A percentile compares a stretch with the other conserved stretches of the same genome.
Evolutionary conservation across 371 early-diverging fungal genomes (phyloP).

Genomic region (Syncephalis plumigaleata): DNA sequence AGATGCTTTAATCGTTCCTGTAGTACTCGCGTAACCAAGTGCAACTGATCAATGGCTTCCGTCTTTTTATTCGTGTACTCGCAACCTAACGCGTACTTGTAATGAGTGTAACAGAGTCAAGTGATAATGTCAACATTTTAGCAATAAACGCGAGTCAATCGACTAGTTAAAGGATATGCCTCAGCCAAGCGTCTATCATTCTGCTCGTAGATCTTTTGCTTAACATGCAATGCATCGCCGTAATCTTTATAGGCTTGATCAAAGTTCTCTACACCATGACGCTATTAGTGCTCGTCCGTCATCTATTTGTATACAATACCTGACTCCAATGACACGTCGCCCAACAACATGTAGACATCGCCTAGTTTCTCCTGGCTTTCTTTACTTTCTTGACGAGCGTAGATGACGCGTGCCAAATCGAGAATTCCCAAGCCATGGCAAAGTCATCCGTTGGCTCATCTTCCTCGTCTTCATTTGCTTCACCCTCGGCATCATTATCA

Average conservation of each 20-base stretch:
- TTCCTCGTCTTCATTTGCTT: constrained; percentile 1
- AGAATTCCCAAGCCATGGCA: constrained; percentile 78
- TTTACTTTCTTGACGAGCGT: constrained; percentile 33
- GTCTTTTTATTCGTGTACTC: constrained; percentile 32
- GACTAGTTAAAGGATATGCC: constrained; percentile 14
- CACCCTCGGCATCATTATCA: neutral
- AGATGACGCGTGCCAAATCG: constrained; percentile 71
- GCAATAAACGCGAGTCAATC: neutral
- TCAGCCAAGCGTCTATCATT: constrained; percentile 73
- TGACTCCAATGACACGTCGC: constrained; percentile 75
- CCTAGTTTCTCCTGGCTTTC: constrained; percentile 42
- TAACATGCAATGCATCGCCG: constrained; percentile 44
- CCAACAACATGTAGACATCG: constrained; percentile 53
- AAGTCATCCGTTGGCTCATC: constrained; percentile 53
- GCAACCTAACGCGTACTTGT: constrained; percentile 50
- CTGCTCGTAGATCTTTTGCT: constrained; percentile 27
- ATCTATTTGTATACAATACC: constrained; percentile 16
- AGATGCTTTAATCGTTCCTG: constrained; percentile 22
- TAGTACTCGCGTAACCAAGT: constrained; percentile 32
- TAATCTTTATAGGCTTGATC: constrained; percentile 62
- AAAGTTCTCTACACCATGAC: constrained; percentile 46
- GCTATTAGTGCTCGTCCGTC: neutral
- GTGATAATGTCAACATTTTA: neutral
- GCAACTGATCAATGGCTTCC: constrained; percentile 34
- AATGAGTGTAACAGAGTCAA: constrained; percentile 19